phyloP scores from a whole-genome alignment of 805 yeast genomes.

The Myxozyma geophila region DNA sequence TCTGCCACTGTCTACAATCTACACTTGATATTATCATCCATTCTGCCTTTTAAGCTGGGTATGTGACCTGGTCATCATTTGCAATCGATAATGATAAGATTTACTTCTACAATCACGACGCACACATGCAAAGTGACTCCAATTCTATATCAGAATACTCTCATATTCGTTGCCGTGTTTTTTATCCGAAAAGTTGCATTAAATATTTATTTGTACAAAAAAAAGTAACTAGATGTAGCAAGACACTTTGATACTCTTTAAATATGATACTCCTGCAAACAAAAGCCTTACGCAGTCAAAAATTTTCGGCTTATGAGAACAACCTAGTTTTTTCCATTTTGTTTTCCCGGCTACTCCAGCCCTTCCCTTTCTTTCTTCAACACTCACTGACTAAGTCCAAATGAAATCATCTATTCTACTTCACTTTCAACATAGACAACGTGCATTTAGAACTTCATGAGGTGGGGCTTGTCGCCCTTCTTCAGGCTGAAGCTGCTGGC shows the following conservation, averaged over 20 bases:
- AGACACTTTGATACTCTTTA: slow-evolving; percentile 5
- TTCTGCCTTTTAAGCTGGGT: too few species aligned
- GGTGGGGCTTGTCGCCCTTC: slow-evolving; percentile 97
- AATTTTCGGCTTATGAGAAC: slow-evolving; percentile 5
- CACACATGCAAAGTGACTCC: neutral
- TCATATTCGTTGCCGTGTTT: neutral
- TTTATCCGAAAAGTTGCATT: slow-evolving; percentile 12
- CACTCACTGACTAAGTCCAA: neutral
- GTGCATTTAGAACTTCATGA: slow-evolving; percentile 79
- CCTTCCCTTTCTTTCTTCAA: neutral
- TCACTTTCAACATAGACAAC: neutral
- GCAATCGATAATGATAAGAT: too few species aligned
- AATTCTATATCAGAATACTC: too few species aligned
- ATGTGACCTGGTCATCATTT: too few species aligned
- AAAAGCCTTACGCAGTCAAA: slow-evolving; percentile 12
- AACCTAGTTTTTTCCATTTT: slow-evolving; percentile 6
- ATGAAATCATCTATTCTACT: slow-evolving; percentile 7
- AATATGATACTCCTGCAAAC: slow-evolving; percentile 23
- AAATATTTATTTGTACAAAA: slow-evolving; percentile 18
- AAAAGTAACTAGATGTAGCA: slow-evolving; percentile 9
- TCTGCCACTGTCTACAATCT: too few species aligned
- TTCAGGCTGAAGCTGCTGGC: slow-evolving; percentile 94
- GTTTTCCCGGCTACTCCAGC: slow-evolving; percentile 10
- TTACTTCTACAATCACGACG: too few species aligned
- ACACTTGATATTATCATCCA: too few species aligned